Evolutionary conservation across 129 eudicot genomes (phyloP).

Genomic region (Rutidosis leptorrhynchoides): DNA sequence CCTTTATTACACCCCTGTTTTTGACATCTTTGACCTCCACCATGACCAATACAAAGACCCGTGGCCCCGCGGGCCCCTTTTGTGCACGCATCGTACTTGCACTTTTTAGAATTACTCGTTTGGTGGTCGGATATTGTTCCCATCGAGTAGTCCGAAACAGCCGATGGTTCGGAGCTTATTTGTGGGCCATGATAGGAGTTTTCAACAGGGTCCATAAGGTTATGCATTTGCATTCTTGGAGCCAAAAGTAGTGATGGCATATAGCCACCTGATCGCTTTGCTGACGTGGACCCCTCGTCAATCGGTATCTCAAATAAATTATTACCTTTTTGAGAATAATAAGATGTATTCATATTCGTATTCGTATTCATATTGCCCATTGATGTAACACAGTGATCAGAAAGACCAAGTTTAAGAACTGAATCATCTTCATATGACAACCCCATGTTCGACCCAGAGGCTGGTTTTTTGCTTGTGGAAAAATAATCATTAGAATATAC

Average conservation of each 20-base stretch:
- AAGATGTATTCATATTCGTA: constrained; percentile 23
- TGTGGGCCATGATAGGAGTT: constrained; percentile 34
- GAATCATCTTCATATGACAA: constrained; percentile 52
- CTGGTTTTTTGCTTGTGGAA: constrained; percentile 35
- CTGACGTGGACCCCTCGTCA: constrained; percentile 94
- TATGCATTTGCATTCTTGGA: constrained; percentile 50
- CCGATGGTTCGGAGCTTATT: constrained; percentile 68
- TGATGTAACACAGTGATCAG: constrained; percentile 43
- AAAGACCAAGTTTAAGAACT: constrained; percentile 66
- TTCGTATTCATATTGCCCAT: constrained; percentile 28
- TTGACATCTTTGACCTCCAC: constrained; percentile 98
- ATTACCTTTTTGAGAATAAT: constrained; percentile 25
- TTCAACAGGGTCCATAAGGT: constrained; percentile 34
- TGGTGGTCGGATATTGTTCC: constrained; percentile 55
- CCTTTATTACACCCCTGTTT: constrained; percentile 95
- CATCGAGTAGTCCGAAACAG: constrained; percentile 56
- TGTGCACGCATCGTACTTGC: constrained; percentile 65
- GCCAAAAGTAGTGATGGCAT: constrained; percentile 77
- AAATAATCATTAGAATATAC: constrained; percentile 42
- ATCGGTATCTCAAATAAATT: constrained; percentile 28
- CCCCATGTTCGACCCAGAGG: constrained; percentile 33
- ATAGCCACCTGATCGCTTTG: constrained; percentile 89
- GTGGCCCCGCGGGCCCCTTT: constrained; percentile 96
- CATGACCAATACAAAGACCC: constrained; percentile 93
- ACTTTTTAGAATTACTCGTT: constrained; percentile 48